Evolutionary conservation across 176 grass and related monocot species (phyloP).

Genomic region (Lolium perenne): DNA sequence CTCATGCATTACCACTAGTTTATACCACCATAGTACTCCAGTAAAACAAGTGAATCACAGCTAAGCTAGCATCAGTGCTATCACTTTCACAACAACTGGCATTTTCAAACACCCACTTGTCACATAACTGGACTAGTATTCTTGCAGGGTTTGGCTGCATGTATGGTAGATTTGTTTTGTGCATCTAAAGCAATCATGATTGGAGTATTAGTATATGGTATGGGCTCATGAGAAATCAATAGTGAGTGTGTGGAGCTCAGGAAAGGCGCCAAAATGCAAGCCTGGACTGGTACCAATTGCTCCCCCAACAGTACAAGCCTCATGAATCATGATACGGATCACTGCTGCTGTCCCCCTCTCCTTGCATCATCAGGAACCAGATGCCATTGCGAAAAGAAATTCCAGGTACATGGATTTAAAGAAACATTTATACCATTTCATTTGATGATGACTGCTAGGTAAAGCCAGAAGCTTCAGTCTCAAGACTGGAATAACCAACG

Average conservation of each 20-base stretch:
- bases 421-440: conserved; percentile 13
- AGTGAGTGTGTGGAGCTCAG: background rate
- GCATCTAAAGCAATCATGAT: conserved; percentile 9
- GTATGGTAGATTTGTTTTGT: background rate
- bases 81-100: background rate
- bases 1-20: background rate
- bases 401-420: conserved; percentile 25
- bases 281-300: conserved; percentile 39
- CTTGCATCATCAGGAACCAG: conserved; percentile 29
- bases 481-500: conserved; percentile 44
- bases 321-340: conserved; percentile 37
- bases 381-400: conserved; percentile 32
- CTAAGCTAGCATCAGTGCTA: background rate
- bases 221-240: conserved; percentile 34
- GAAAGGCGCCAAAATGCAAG: conserved; percentile 43
- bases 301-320: conserved; percentile 3
- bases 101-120: background rate
- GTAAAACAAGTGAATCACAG: conserved; percentile 2
- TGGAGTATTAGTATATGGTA: background rate
- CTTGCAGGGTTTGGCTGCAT: background rate
- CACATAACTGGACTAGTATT: background rate
- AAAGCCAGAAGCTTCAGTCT: conserved; percentile 50
- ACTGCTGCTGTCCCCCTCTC: conserved; percentile 22
- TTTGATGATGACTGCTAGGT: conserved; percentile 5
- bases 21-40: background rate